Evolutionary conservation across 2,329 filamentous ascomycete genomes (phyloP), one percentile per base, ranked within the genome.

Genomic region (Exophiala sideris): DNA sequence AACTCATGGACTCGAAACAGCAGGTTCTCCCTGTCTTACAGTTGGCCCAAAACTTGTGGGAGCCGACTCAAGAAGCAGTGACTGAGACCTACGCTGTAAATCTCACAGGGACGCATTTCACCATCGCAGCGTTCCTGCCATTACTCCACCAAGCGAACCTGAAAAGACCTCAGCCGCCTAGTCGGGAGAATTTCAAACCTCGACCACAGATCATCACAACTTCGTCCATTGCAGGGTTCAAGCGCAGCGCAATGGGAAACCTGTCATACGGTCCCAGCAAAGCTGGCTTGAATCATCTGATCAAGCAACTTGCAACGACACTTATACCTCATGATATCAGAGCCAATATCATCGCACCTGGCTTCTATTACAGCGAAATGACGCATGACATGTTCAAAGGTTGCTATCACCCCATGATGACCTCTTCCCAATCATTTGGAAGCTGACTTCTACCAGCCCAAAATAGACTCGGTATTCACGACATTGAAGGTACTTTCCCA

Each of bases 341-440:
- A 1, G 71, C 72, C 8, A 80, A 80, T 63, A 69, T 73, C 1
- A 70, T 80, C 44, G 71, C 76, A 5, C 77, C 78, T 3, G 79
- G 79, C 1, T 44, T 82, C 53, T 87, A 80, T 66, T 78, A 78
- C 10, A 83, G 75, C 38, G 83, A 87, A 47, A 79, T 41, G 39
- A 41, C 39, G 14, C n/a, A n/a, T n/a, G n/a, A n/a, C n/a, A n/a
- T n/a, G n/a, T n/a, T n/a, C n/a, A n/a, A n/a, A n/a, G 14, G 33
- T 35, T 7, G 12, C 12, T 12, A 7, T 35, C 33, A 35, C 7
- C 12, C 33, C 7, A 84, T 35, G 7, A 35, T 35, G 12, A 7
- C 7, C 33, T 35, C 7, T 12, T 35, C 33, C 12, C 33, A 35
- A 12, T 7, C 7, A 7, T 7, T 12, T 12, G 33, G 33, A 7